Evolutionary conservation across 768 basidiomycete species (phyloP).

Genomic region (Rhodotorula kratochvilovae): DNA sequence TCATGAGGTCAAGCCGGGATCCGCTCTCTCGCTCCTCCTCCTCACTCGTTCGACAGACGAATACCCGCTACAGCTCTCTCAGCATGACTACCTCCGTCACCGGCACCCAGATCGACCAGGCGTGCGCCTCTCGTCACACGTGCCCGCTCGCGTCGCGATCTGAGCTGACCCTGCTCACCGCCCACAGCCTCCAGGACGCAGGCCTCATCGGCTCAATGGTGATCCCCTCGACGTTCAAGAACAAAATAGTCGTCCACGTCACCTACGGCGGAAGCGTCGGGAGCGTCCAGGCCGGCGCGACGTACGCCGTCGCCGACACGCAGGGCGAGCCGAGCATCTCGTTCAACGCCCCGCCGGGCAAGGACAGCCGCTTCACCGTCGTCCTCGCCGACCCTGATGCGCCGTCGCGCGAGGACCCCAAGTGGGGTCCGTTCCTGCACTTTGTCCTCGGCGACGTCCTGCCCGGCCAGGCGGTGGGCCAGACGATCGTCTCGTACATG

Average conservation of each 20-base stretch:
- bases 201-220: constrained; percentile 9
- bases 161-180: background rate
- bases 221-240: background rate
- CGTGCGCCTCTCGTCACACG: background rate
- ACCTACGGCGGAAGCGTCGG: background rate
- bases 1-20: background rate
- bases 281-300: background rate
- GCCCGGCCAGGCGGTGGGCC: background rate
- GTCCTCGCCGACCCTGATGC: constrained; percentile 21
- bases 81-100: background rate
- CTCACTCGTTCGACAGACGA: no score
- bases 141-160: background rate
- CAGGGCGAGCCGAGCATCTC: constrained; percentile 10
- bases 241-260: background rate
- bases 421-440: constrained; percentile 10
- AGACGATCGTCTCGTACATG: background rate
- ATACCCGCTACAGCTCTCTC: background rate
- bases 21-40: background rate
- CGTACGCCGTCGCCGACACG: constrained; percentile 2
- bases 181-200: background rate
- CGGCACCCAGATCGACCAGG: background rate
- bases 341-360: background rate
- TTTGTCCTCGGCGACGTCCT: constrained; percentile 11
- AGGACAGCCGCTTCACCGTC: constrained; percentile 1
- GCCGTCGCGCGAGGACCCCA: constrained; percentile 5